These are phyloP conservation scores for Fragaria nilgerrensis DNA, from an alignment of 306 rosid genomes.

Conservation along the genomic window DNA sequence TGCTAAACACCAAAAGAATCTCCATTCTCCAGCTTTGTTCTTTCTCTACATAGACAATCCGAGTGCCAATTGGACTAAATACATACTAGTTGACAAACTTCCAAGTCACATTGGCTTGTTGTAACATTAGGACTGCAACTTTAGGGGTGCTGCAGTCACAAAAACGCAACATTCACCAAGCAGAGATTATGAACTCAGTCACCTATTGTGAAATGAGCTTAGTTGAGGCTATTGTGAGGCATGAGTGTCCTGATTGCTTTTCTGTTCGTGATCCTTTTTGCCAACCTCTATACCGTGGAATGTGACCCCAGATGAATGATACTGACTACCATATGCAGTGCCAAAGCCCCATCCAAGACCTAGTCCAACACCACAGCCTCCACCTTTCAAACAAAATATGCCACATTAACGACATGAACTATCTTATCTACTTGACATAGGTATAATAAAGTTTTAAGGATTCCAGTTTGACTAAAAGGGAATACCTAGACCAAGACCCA, in stretches of 20 bases:
- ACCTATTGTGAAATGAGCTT: neutral
- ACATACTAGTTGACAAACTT: neutral
- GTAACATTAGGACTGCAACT: neutral
- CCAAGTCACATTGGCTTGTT: neutral
- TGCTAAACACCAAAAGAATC: neutral
- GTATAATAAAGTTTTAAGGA: neutral
- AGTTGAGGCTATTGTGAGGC: conserved; percentile 27
- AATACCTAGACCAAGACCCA: conserved; percentile 94
- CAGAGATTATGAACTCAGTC: neutral
- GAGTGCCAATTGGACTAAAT: neutral
- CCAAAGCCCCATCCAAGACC: conserved; percentile 99
- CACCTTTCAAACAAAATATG: conserved; percentile 54
- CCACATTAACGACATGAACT: conserved; percentile 2
- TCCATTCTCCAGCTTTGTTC: neutral
- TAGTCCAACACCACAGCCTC: conserved; percentile 96
- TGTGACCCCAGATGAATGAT: conserved; percentile 60
- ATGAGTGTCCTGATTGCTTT: conserved; percentile 33
- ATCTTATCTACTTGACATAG: neutral
- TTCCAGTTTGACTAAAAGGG: conserved; percentile 10
- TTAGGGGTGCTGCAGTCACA: neutral
- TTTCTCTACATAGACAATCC: neutral
- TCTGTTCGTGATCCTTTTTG: conserved; percentile 45
- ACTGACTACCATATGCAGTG: conserved; percentile 81
- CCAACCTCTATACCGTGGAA: conserved; percentile 73
- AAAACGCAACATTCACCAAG: neutral